Conservation (phyloP, 257 asterid genomes). For the Dorcoceras hygrometricum region DNA sequence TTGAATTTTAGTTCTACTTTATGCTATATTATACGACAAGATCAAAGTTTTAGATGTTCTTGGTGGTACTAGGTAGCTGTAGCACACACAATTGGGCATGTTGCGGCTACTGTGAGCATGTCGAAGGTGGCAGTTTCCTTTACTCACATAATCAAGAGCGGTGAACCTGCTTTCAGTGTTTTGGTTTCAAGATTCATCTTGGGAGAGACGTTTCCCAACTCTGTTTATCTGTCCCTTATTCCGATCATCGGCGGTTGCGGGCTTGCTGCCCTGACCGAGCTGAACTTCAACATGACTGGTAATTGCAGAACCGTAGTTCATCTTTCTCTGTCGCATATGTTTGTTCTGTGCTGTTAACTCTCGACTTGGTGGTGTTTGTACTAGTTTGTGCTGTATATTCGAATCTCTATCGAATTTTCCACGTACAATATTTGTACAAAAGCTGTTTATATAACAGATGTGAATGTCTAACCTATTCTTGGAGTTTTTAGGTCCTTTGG, state of each 20-base stretch:
- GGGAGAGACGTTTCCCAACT: constrained; percentile 37
- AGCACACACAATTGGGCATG: constrained; percentile 99
- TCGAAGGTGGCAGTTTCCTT: constrained; percentile 97
- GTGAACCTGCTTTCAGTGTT: constrained; percentile 67
- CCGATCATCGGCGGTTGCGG: constrained; percentile 72
- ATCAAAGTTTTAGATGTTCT: background rate
- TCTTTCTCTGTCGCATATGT: background rate
- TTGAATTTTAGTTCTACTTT: background rate
- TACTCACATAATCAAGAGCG: constrained; percentile 97
- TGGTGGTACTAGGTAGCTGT: constrained; percentile 68
- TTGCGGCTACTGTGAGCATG: constrained; percentile 98
- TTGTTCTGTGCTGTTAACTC: background rate
- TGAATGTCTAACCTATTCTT: background rate
- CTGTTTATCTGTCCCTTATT: constrained; percentile 39
- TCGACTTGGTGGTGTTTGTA: background rate
- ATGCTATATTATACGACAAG: background rate
- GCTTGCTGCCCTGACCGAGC: constrained; percentile 85
- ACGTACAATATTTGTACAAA: background rate
- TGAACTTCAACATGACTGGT: constrained; percentile 94
- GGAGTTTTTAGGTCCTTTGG: background rate
- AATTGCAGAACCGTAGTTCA: constrained; percentile 16
- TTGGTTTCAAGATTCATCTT: constrained; percentile 55
- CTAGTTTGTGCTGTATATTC: background rate
- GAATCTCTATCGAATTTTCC: background rate
- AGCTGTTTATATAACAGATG: background rate